Evolutionary conservation across 805 yeast species (phyloP), one percentile per base, ranked within the genome.

Genomic region (Candida ascalaphidarum): DNA sequence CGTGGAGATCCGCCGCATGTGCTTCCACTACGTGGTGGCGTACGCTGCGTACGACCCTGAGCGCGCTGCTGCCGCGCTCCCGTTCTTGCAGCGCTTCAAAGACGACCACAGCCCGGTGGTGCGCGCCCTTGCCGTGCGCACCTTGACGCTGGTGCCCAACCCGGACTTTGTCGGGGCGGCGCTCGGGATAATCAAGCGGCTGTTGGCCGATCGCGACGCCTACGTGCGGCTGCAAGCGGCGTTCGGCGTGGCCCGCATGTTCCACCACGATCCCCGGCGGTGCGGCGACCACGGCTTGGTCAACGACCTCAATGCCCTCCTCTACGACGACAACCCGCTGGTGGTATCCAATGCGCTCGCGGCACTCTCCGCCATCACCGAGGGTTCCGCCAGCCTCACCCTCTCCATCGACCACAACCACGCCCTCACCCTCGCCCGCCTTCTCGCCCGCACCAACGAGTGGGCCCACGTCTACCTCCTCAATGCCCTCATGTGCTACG

Each of bases 381-480:
- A 80, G 27, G 58, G 58, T 18, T 56, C 72, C 4, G 60, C 58
- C 3, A 52, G 63, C 8, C 52, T 81, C 39, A 60, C 65, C 21
- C 50, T 83, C 28, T 58, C 69, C 4, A 64, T 82, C 14, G 79
- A 72, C 41, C 60, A 61, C 22, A 14, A 59, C 48, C 50, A 65
- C 68, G 41, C 65, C 5, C 38, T 58, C 22, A 41, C 46, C 12
- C 43, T 68, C 27, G 38, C 65, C 12, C 52, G 57, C 11, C 39
- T 49, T 21, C 42, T 67, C 12, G 50, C 56, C 6, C 50, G 36
- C 25, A 55, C 48, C 28, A 70, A 67, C 38, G 81, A 79, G 52
- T 88, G 95, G 94, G 68, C 76, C 26, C 94, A 80, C 45, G 62
- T 74, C 0, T 68, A 76, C 24, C 61, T 85, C 11, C 53, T 89